Percentiles rank a stretch among this genome's conserved stretches.
These are phyloP conservation scores for Henckelia pumila DNA, from an alignment of 257 asterid species.

Conservation along the genomic window DNA sequence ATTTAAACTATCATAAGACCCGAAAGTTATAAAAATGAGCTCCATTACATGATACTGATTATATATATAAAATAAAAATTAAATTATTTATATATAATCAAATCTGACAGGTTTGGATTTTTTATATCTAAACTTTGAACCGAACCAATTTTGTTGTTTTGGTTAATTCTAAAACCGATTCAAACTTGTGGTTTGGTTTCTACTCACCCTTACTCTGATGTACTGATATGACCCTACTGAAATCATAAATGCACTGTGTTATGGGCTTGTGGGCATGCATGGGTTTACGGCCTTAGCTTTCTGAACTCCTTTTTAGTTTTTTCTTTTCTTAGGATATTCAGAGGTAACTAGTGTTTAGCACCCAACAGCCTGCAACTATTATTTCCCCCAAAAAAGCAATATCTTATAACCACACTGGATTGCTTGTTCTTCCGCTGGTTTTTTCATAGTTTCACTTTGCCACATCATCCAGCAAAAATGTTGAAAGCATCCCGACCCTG, in stretches of 20 bases:
- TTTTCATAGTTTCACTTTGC: background rate
- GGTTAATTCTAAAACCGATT: too few relatives aligned
- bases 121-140: too few relatives aligned
- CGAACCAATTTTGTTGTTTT: too few relatives aligned
- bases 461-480: background rate
- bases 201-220: background rate
- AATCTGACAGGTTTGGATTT: too few relatives aligned
- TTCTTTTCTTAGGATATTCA: constrained; percentile 12
- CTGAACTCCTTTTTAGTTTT: constrained; percentile 2
- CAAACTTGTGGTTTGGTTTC: background rate
- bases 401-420: constrained; percentile 9
- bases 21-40: too few relatives aligned
- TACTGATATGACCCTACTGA: constrained; percentile 6
- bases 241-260: constrained; percentile 8
- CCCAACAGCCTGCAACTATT: constrained; percentile 1
- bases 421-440: background rate
- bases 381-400: background rate
- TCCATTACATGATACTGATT: too few relatives aligned
- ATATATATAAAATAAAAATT: too few relatives aligned
- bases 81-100: too few relatives aligned
- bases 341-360: constrained; percentile 9
- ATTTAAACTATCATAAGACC: too few relatives aligned
- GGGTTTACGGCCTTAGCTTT: background rate
- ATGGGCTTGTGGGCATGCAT: constrained; percentile 6
- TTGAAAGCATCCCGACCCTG: background rate